These are phyloP conservation scores for Colletotrichum gigasporum DNA, from an alignment of 2,329 filamentous ascomycete genomes.

Conservation along the genomic window DNA sequence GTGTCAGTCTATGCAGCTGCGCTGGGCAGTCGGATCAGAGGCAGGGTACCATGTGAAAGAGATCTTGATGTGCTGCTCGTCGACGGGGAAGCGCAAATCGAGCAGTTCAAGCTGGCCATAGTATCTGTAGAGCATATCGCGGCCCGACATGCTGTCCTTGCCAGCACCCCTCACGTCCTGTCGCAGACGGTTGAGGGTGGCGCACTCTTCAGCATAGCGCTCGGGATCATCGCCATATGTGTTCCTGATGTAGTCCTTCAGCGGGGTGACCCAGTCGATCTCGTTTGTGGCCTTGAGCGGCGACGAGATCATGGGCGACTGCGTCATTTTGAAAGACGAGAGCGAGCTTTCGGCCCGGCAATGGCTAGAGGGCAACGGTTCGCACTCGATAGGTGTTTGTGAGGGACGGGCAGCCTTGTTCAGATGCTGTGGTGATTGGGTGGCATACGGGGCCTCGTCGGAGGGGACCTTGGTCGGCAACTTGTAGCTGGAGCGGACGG, in stretches of 20 bases:
- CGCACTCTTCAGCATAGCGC: constrained; percentile 94
- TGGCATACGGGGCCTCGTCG: constrained; percentile 27
- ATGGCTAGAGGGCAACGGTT: constrained; percentile 1
- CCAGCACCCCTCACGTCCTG: constrained; percentile 99
- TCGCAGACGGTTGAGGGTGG: constrained; percentile 89
- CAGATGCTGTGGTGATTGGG: constrained; percentile 26
- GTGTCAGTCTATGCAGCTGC: constrained; percentile 1
- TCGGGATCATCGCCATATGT: constrained; percentile 98
- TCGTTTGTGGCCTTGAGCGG: constrained; percentile 95
- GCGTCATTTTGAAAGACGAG: constrained; percentile 66
- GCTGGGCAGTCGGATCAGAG: constrained; percentile 12
- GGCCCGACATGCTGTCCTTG: constrained; percentile 92
- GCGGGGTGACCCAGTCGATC: constrained; percentile 94
- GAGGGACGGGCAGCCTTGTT: constrained; percentile 18
- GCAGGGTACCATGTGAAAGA: constrained; percentile 88
- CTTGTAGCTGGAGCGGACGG: constrained; percentile 16
- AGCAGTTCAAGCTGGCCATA: constrained; percentile 96
- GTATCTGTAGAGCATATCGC: constrained; percentile 95
- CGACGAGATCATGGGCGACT: constrained; percentile 94
- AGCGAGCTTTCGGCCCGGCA: constrained; percentile 9
- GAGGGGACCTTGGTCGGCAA: constrained; percentile 21
- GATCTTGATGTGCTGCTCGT: constrained; percentile 99
- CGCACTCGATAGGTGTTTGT: constrained; percentile 14
- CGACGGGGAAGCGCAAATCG: constrained; percentile 93
- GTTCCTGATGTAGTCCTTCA: constrained; percentile 92